Evolutionary conservation across 768 basidiomycete species (phyloP).

Genomic region (Mycena alexandri): DNA sequence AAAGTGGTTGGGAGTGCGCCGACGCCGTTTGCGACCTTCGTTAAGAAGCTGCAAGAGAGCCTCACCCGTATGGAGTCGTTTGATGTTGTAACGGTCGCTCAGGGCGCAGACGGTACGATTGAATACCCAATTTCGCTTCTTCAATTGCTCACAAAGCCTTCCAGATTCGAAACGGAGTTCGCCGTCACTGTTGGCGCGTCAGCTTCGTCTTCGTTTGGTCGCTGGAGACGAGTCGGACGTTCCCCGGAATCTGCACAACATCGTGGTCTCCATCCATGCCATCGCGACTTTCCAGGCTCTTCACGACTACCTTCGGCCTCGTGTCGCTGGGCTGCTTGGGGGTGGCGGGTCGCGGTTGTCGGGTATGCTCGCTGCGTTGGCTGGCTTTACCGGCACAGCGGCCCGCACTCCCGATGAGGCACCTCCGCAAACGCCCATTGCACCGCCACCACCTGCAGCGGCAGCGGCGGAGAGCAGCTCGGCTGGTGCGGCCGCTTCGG

Average conservation of each 20-base stretch:
- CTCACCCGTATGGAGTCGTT: constrained; percentile 96
- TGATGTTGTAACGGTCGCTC: constrained; percentile 91
- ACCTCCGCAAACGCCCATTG: constrained; percentile 46
- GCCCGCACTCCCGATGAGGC: constrained; percentile 52
- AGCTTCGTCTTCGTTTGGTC: constrained; percentile 89
- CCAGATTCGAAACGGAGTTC: constrained; percentile 92
- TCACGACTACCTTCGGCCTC: constrained; percentile 94
- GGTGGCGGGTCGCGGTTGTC: constrained; percentile 77
- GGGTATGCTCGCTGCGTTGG: constrained; percentile 92
- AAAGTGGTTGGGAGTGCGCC: constrained; percentile 58
- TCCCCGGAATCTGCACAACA: constrained; percentile 87
- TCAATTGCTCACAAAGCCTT: constrained; percentile 6
- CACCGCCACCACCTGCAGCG: constrained; percentile 46
- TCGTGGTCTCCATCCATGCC: constrained; percentile 97
- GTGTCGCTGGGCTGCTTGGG: constrained; percentile 79
- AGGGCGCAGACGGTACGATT: constrained; percentile 80
- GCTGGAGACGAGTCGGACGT: constrained; percentile 92
- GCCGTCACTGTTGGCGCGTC: constrained; percentile 91
- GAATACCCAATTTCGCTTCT: neutral
- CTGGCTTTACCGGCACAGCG: constrained; percentile 72
- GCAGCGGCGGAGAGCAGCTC: constrained; percentile 46
- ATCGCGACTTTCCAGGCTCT: constrained; percentile 98
- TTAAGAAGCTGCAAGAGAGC: constrained; percentile 97
- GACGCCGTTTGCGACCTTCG: constrained; percentile 80
- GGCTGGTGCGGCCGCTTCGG: constrained; percentile 52